A percentile compares a stretch with the other conserved stretches of the same genome.
These are phyloP conservation scores for Lecanicillium sp. DNA, from an alignment of 2,329 filamentous ascomycete species.

Conservation along the genomic window DNA sequence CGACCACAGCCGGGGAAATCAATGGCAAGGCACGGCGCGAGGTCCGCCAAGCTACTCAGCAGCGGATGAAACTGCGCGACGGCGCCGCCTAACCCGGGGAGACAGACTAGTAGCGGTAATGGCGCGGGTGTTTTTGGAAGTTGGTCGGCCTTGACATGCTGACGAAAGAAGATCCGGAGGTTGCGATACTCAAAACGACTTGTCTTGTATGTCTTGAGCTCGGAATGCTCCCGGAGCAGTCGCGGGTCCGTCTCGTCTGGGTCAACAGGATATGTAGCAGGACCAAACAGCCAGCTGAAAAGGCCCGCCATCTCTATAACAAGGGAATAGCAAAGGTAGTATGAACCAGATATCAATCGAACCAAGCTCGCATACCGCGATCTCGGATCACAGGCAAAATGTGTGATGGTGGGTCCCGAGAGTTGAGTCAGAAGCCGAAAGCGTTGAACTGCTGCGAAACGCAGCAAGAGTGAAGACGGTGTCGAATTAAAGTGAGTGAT, in stretches of 20 bases:
- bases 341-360: no score
- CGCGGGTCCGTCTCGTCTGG: constrained; percentile 57
- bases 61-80: constrained; percentile 80
- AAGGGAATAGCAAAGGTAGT: background rate
- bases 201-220: constrained; percentile 65
- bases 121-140: constrained; percentile 65
- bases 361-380: no score
- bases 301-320: constrained; percentile 2
- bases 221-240: constrained; percentile 71
- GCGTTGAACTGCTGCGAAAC: no score
- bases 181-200: constrained; percentile 60
- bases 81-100: constrained; percentile 91
- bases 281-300: constrained; percentile 8
- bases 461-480: no score
- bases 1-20: constrained; percentile 86
- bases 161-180: constrained; percentile 75
- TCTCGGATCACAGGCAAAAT: no score
- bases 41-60: constrained; percentile 70
- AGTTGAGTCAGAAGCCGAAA: no score
- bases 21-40: constrained; percentile 73
- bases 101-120: constrained; percentile 78
- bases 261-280: constrained; percentile 15
- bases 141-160: constrained; percentile 74
- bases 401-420: no score
- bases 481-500: no score